Percentiles rank a stretch among this genome's conserved stretches.
Evolutionary conservation across 495 filamentous ascomycete genomes (phyloP).

Genomic region (Chlorociboria aeruginascens): DNA sequence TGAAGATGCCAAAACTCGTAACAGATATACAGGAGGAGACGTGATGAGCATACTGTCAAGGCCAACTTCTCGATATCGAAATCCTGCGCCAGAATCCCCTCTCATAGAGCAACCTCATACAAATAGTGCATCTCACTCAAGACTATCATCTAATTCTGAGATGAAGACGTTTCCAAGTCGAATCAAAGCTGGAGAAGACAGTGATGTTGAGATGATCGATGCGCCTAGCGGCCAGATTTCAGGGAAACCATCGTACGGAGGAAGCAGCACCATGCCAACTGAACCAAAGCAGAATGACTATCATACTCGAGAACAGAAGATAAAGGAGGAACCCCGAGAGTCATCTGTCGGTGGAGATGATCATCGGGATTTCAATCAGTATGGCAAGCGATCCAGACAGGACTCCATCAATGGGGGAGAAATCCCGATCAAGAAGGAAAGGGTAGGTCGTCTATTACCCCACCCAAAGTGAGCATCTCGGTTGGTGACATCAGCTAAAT

Average conservation of each 20-base stretch:
- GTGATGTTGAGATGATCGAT: slow-evolving; percentile 49
- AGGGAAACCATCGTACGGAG: slow-evolving; percentile 10
- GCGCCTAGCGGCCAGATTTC: slow-evolving; percentile 21
- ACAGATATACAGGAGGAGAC: slow-evolving; percentile 67
- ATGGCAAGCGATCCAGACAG: slow-evolving; percentile 24
- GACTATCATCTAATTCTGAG: neutral
- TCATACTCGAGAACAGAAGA: neutral
- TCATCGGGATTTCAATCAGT: neutral
- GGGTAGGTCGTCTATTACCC: neutral
- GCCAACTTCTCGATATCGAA: slow-evolving; percentile 20
- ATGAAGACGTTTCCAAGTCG: neutral
- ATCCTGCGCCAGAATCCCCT: slow-evolving; percentile 14
- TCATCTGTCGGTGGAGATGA: neutral
- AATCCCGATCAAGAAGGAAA: slow-evolving; percentile 24
- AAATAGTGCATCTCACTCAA: neutral
- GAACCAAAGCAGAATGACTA: neutral
- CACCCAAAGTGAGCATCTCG: too few species aligned
- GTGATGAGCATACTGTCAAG: slow-evolving; percentile 31
- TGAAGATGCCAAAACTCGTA: slow-evolving; percentile 59
- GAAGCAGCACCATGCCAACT: slow-evolving; percentile 5
- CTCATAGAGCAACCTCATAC: neutral
- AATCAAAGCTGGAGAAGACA: slow-evolving; percentile 23
- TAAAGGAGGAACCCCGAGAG: neutral
- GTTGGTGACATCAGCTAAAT: neutral
- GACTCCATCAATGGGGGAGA: slow-evolving; percentile 13